Evolutionary conservation across 176 grass and related monocot species (phyloP).

Genomic region (Cenchrus purpureus): DNA sequence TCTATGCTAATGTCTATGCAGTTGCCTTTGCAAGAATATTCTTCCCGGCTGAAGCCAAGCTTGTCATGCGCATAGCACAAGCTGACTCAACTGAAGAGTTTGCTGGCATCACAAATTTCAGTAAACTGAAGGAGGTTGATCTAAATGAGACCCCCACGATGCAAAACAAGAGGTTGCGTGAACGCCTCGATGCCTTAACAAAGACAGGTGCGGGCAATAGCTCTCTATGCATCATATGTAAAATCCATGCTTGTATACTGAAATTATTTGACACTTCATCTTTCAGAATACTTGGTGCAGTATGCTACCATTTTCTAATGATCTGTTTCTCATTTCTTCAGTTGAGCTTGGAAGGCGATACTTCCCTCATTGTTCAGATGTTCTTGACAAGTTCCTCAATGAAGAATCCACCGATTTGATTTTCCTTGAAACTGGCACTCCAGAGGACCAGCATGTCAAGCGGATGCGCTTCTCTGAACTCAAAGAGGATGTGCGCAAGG

Average conservation of each 20-base stretch:
- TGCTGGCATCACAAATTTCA: constrained; percentile 61
- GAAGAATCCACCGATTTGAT: constrained; percentile 66
- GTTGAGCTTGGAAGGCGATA: constrained; percentile 80
- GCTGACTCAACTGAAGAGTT: constrained; percentile 84
- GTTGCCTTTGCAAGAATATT: constrained; percentile 98
- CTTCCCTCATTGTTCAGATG: constrained; percentile 81
- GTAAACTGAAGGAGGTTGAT: constrained; percentile 76
- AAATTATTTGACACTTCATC: background rate
- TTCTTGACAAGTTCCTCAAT: constrained; percentile 91
- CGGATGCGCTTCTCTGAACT: constrained; percentile 81
- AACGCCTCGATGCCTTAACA: constrained; percentile 74
- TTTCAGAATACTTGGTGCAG: background rate
- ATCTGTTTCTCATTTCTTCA: constrained; percentile 41
- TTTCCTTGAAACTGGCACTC: constrained; percentile 72
- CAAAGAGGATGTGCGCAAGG: constrained; percentile 82
- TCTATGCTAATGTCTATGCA: constrained; percentile 36
- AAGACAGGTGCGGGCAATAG: constrained; percentile 66
- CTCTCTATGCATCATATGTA: constrained; percentile 8
- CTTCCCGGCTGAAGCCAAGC: constrained; percentile 89
- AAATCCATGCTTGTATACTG: background rate
- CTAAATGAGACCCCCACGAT: constrained; percentile 81
- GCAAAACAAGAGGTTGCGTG: constrained; percentile 74
- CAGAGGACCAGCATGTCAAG: constrained; percentile 72
- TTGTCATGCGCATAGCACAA: constrained; percentile 91
- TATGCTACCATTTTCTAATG: background rate